Evolutionary conservation across 208 protist species (phyloP).

Genomic region (Leishmania lainsoni): DNA sequence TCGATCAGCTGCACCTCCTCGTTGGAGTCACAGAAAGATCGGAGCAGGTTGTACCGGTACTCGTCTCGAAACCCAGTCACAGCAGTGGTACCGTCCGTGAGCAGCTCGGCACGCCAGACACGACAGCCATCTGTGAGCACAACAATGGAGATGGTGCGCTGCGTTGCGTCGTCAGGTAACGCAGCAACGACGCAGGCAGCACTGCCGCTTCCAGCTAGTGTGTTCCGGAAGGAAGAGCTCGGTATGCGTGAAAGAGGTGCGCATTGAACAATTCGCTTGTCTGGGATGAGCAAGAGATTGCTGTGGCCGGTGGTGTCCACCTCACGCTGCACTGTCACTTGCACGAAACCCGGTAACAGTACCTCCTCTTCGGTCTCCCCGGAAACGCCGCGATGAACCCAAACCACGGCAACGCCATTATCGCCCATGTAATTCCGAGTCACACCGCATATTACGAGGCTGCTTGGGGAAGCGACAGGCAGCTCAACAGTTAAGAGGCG

Average conservation of each 20-base stretch:
- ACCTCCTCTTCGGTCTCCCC: constrained; percentile 9
- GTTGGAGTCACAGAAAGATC: constrained; percentile 28
- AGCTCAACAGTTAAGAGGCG: constrained; percentile 73
- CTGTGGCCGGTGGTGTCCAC: constrained; percentile 49
- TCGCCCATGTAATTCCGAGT: constrained; percentile 52
- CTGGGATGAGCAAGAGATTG: constrained; percentile 50
- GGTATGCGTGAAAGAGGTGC: constrained; percentile 32
- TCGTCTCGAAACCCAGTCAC: constrained; percentile 35
- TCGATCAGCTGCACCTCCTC: constrained; percentile 27
- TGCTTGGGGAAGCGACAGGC: constrained; percentile 20
- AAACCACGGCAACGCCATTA: constrained; percentile 63
- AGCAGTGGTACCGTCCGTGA: constrained; percentile 41
- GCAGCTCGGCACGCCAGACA: constrained; percentile 66
- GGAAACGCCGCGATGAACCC: constrained; percentile 41
- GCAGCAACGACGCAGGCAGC: constrained; percentile 48
- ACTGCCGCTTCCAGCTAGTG: constrained; percentile 4
- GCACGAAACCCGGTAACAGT: constrained; percentile 31
- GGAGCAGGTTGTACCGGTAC: constrained; percentile 26
- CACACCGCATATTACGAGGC: constrained; percentile 72
- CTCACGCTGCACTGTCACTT: constrained; percentile 60
- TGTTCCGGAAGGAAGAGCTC: constrained; percentile 20
- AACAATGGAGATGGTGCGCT: constrained; percentile 37
- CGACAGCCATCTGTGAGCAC: constrained; percentile 61
- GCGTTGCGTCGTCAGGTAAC: constrained; percentile 34
- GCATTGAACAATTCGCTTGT: constrained; percentile 47